These are phyloP conservation scores for Dactylellina sp. DNA, from an alignment of 2,329 filamentous ascomycete species.

Conservation along the genomic window DNA sequence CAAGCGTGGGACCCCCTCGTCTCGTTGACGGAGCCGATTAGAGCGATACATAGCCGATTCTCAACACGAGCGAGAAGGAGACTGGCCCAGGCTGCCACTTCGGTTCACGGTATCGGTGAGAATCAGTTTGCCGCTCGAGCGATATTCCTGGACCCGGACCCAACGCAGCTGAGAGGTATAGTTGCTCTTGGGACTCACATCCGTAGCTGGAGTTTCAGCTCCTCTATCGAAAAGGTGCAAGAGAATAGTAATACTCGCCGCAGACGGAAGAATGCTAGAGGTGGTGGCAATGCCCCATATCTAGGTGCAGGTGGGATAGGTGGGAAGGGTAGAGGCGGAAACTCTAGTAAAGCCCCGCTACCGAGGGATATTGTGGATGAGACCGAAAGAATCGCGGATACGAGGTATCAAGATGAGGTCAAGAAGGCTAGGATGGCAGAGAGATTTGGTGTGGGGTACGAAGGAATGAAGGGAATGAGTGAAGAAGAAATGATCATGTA, in stretches of 20 bases:
- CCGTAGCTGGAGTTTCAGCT: slow-evolving; percentile 94
- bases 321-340: slow-evolving; percentile 68
- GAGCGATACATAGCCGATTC: slow-evolving; percentile 87
- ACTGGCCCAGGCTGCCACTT: slow-evolving; percentile 68
- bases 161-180: slow-evolving; percentile 84
- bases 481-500: slow-evolving; percentile 76
- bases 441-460: slow-evolving; percentile 84
- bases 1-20: slow-evolving; percentile 97
- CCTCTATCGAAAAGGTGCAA: slow-evolving; percentile 77
- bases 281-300: slow-evolving; percentile 59
- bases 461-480: slow-evolving; percentile 68
- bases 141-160: slow-evolving; percentile 86
- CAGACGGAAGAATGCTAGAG: slow-evolving; percentile 67
- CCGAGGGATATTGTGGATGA: slow-evolving; percentile 89
- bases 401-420: slow-evolving; percentile 65
- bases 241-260: slow-evolving; percentile 68
- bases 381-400: slow-evolving; percentile 73
- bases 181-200: slow-evolving; percentile 87
- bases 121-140: slow-evolving; percentile 85
- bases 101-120: slow-evolving; percentile 74
- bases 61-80: slow-evolving; percentile 84
- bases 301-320: neutral
- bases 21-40: slow-evolving; percentile 80
- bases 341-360: slow-evolving; percentile 75
- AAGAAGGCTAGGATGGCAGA: slow-evolving; percentile 79